Base-by-base conservation (phyloP, 2,329 filamentous ascomycete species). In the Pseudodiploospora longispora region DNA sequence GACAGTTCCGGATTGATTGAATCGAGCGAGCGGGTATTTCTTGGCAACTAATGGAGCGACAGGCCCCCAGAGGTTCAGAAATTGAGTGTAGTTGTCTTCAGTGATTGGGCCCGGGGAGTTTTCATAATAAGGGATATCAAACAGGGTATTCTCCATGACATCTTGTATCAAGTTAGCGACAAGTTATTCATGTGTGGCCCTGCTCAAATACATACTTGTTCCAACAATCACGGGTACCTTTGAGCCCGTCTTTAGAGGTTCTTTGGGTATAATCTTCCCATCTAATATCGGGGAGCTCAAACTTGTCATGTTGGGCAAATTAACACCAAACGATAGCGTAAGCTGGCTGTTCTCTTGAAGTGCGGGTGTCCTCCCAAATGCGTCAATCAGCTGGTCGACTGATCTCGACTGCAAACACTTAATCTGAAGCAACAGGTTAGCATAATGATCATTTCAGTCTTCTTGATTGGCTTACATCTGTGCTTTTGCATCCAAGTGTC, bases 11-110 rank as follows among this genome's bases (percentile, higher is more conserved):
- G 40, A 40, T 8, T 12, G 10, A 36, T 52, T 48, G 44, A 52
- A 51, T 4, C 41, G 40, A 8, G 44, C 47, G 6, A 52, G 48
- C 2, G 48, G 52, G 30, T 52, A 52, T 30, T 47, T 31, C 28
- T 49, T 46, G 19, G 19, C 19, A 3, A 19, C 19, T 3, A 19
- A 19, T 19, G 19, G 19, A 3, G 28, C 39, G 31, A 49, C 49
- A 2, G 27, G n/a, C 6, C 42, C 5, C 19, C 41, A 33, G 4
- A 45, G 19, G 19, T 40, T 30, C 19, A 6, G 41, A 39, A 6
- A 53, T 36, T 42, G 5, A 10, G 45, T 46, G 37, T 53, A 52
- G 33, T 50, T 53, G 5, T 19, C 30, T 40, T 50, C 46, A 2
- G 43, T 50, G n/a, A 53, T 30, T 5, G 42, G 5, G 3, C 10